Base-by-base conservation (phyloP, 805 yeast species). In the Starmera quercuum region DNA sequence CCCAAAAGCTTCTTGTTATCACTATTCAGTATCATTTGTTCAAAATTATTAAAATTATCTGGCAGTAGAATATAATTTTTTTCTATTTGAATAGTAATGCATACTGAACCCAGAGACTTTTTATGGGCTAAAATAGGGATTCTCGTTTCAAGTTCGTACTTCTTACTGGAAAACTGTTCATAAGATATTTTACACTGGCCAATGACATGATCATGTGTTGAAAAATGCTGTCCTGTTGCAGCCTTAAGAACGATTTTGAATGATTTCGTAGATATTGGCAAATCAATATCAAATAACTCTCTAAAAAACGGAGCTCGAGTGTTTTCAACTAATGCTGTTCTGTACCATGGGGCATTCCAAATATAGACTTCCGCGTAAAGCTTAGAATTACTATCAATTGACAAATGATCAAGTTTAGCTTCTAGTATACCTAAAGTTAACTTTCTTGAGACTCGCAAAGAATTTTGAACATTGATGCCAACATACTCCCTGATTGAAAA, bases 291-390 rank as follows among this genome's bases (percentile, higher is more conserved):
- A 49, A 83, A 82, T 29, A 67, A 73, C 48, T 88, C 95, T 49
- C 87, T 75, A 92, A 95, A 88, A 51, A 84, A 84, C 1, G 95
- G 88, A 35, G 68, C 66, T 1, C 54, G 43, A 3, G 54, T 37
- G 30, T 69, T 61, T 24, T 64, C 59, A 0, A 79, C 79, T 6
- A 73, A 63, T 2, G 87, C 78, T 0, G 96, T 84, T 43, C 86
- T 64, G 25, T 83, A 84, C 85, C 90, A 82, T 1, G 81, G 75
- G 30, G 73, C 65, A 14, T 73, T 78, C 81, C 92, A 82, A 53
- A 84, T 65, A 13, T 69, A 60, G 3, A 87, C 63, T 46, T 86
- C 95, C 2, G 83, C 75, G 48, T 83, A 88, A 1, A 78, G 46
- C 39, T 44, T 48, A 21, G 45, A 44, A 17, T 38, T 37, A 4